phyloP scores from a whole-genome alignment of 768 basidiomycete genomes.

The Termitomyces heimii region DNA sequence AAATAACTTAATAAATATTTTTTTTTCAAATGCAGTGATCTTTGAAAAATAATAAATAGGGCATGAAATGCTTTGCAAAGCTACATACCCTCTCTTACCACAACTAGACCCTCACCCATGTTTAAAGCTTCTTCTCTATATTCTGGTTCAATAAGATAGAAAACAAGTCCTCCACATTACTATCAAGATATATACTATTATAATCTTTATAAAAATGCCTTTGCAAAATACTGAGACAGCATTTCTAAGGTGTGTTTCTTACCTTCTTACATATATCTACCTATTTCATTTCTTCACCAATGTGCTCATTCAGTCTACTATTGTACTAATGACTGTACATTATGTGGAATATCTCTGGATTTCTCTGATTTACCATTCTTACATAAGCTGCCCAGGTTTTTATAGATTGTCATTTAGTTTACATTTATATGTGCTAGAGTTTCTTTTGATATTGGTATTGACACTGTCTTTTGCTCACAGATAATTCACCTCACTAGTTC shows the following conservation, averaged over 20 bases:
- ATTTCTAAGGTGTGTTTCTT: neutral
- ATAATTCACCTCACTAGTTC: neutral
- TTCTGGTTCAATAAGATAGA: neutral
- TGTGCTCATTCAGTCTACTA: neutral
- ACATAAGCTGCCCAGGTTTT: no score
- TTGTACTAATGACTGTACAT: neutral
- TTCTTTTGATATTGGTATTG: no score
- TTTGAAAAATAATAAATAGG: neutral
- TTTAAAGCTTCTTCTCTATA: neutral
- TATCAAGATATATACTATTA: neutral
- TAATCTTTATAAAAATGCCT: constrained; percentile 7
- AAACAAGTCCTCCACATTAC: constrained; percentile 8
- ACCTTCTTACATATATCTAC: neutral
- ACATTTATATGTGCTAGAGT: no score
- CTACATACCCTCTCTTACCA: neutral
- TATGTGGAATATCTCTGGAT: neutral
- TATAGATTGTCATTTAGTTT: no score
- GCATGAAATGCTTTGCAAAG: neutral
- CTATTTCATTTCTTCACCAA: neutral
- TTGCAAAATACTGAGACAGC: neutral
- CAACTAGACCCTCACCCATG: neutral
- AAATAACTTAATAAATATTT: neutral
- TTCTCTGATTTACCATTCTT: neutral
- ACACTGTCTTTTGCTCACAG: no score
- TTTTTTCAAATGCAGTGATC: neutral